A percentile compares a stretch with the other conserved stretches of the same genome.
Conservation (phyloP, 352 stramenopile species). For the Pythium grandisporangium region DNA sequence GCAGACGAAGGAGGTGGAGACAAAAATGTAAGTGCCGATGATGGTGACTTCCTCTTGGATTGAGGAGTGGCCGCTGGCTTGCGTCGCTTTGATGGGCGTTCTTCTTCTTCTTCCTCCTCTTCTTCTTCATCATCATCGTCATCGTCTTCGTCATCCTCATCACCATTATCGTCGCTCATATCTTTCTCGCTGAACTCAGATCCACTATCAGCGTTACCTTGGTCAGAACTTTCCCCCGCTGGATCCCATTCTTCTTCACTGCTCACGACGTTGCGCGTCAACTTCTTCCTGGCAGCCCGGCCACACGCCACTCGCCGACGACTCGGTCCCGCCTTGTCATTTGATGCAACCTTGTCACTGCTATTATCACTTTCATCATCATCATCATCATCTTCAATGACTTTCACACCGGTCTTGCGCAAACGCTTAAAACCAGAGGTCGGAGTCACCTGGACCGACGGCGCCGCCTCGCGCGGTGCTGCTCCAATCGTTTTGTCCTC, state of each 20-base stretch:
- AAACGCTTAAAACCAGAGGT: slow-evolving; percentile 10
- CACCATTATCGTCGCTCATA: slow-evolving; percentile 6
- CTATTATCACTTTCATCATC: slow-evolving; percentile 27
- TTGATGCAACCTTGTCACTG: not conserved
- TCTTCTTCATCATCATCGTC: slow-evolving; percentile 29
- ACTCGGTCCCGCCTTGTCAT: slow-evolving; percentile 1
- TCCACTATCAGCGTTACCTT: slow-evolving; percentile 16
- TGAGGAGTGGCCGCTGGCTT: slow-evolving; percentile 8
- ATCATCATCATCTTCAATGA: slow-evolving; percentile 76
- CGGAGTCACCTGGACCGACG: slow-evolving; percentile 22
- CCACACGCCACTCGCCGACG: not conserved
- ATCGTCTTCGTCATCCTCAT: slow-evolving; percentile 27
- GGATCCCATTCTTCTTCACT: slow-evolving; percentile 38
- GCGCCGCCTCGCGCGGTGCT: slow-evolving; percentile 17
- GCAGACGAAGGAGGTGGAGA: slow-evolving; percentile 3
- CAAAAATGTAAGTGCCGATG: slow-evolving; percentile 1
- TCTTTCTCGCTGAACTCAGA: slow-evolving; percentile 10
- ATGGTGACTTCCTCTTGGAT: slow-evolving; percentile 13
- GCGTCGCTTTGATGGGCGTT: slow-evolving; percentile 37
- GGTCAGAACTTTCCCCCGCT: slow-evolving; percentile 10
- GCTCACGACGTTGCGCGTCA: slow-evolving; percentile 20
- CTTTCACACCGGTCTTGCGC: slow-evolving; percentile 18
- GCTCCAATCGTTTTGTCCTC: slow-evolving; percentile 15
- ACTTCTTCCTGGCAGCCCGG: slow-evolving; percentile 1
- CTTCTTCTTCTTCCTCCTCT: slow-evolving; percentile 30